A percentile compares a stretch with the other conserved stretches of the same genome.
Conservation (phyloP, 306 rosid genomes). For the Luffa acutangula region DNA sequence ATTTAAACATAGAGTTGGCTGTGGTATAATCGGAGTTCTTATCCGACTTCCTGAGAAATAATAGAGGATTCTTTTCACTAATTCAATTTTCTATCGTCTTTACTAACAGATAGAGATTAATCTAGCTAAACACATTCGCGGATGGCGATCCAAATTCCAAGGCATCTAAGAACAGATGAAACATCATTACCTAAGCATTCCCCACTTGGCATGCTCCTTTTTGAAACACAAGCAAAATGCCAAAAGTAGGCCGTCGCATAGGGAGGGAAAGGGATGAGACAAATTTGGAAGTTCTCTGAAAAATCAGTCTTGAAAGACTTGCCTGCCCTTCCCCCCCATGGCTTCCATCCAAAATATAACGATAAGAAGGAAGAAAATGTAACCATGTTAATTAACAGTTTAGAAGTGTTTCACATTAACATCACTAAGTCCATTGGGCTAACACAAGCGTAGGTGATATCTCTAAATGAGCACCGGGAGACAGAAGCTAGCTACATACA, state of each 20-base stretch:
- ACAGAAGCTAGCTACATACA: conserved; percentile 1
- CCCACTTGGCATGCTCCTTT: background rate
- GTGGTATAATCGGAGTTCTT: background rate
- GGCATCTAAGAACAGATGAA: background rate
- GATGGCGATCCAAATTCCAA: background rate
- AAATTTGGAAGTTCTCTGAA: background rate
- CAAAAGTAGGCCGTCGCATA: background rate
- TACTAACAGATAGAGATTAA: background rate
- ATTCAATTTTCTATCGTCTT: background rate
- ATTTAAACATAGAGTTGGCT: no score
- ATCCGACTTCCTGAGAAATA: background rate
- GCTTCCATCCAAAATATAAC: background rate
- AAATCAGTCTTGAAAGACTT: background rate
- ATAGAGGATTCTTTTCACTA: background rate
- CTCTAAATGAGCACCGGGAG: background rate
- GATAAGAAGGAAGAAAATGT: background rate
- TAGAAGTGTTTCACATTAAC: background rate
- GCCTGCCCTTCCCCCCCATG: background rate
- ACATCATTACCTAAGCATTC: background rate
- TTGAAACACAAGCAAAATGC: background rate
- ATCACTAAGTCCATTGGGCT: background rate
- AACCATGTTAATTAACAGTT: background rate
- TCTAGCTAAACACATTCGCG: background rate
- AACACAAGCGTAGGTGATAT: background rate
- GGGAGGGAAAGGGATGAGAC: background rate